Evolutionary conservation across 2,329 filamentous ascomycete genomes (phyloP).

Genomic region (Neofusicoccum parvum): DNA sequence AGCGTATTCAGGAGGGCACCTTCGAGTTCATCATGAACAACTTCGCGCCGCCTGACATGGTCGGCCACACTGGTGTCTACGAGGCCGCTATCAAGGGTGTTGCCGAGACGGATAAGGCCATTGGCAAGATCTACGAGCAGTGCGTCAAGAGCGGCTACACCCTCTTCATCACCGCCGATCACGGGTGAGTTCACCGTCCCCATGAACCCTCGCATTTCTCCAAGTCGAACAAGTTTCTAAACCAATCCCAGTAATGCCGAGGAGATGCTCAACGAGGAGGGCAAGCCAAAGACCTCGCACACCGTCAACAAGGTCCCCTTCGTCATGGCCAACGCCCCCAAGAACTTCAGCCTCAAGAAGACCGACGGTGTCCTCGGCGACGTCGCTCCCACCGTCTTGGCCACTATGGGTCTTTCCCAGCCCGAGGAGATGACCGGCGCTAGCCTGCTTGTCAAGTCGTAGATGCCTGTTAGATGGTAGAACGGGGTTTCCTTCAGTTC

Average conservation of each 20-base stretch:
- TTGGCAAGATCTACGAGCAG: constrained; percentile 86
- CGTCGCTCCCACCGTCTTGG: constrained; percentile 91
- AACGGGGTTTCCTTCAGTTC: background rate
- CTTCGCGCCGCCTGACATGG: constrained; percentile 99
- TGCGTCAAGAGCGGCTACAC: constrained; percentile 94
- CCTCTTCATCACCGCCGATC: constrained; percentile 93
- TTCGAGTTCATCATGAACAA: constrained; percentile 99
- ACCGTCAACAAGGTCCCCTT: constrained; percentile 98
- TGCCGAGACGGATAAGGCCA: constrained; percentile 87
- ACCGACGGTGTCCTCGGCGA: constrained; percentile 90
- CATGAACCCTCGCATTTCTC: no score
- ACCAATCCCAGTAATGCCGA: constrained; percentile 73
- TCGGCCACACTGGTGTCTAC: constrained; percentile 97
- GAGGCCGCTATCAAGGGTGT: constrained; percentile 87
- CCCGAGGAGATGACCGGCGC: constrained; percentile 90
- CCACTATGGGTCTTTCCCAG: constrained; percentile 85
- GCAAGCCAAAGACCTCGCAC: constrained; percentile 96
- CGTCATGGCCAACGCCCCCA: constrained; percentile 94
- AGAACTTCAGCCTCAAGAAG: constrained; percentile 84
- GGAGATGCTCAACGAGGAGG: constrained; percentile 96
- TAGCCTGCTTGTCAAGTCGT: constrained; percentile 79
- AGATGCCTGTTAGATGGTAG: constrained; percentile 9
- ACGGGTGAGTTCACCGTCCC: constrained; percentile 62
- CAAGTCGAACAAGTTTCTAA: background rate
- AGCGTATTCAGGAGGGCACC: constrained; percentile 80